Percentiles rank a stretch among this genome's conserved stretches.
These are phyloP conservation scores for Euphorbia peplus DNA, from an alignment of 345 rosid genomes.

Conservation along the genomic window DNA sequence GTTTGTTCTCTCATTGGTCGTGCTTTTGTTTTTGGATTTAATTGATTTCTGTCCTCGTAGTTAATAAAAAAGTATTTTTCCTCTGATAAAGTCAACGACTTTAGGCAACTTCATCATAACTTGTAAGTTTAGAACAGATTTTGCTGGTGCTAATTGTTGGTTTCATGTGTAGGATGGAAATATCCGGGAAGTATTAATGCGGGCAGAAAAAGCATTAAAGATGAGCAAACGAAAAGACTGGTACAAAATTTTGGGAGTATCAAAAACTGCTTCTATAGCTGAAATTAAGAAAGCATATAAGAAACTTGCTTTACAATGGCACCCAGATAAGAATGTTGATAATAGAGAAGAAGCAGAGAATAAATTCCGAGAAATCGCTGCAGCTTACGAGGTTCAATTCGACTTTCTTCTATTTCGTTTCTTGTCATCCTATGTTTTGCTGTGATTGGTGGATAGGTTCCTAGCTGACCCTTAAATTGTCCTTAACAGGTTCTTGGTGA, in stretches of 20 bases:
- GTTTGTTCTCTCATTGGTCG: not conserved
- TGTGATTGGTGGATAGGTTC: no score
- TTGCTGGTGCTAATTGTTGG: not conserved
- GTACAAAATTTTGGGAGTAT: conserved; percentile 85
- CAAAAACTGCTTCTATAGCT: conserved; percentile 68
- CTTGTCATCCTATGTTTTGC: not conserved
- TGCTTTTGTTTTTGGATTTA: not conserved
- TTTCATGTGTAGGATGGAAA: conserved; percentile 58
- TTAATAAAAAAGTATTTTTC: not conserved
- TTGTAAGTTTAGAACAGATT: not conserved
- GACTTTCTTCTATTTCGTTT: not conserved
- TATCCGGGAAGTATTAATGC: conserved; percentile 71
- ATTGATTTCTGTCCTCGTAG: not conserved
- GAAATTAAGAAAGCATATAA: conserved; percentile 96
- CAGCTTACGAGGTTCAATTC: conserved; percentile 84
- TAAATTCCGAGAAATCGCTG: conserved; percentile 87
- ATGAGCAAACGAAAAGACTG: conserved; percentile 96
- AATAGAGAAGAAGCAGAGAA: conserved; percentile 97
- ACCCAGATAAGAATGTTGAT: conserved; percentile 92
- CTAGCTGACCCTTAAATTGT: conserved; percentile 6
- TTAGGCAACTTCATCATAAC: not conserved
- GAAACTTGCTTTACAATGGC: conserved; percentile 97
- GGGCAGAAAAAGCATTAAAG: conserved; percentile 94
- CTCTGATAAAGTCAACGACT: not conserved
- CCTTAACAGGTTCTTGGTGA: conserved; percentile 71